Evolutionary conservation across 1,284 basidiomycete genomes (phyloP).

Genomic region (Ceratobasidium sp.): DNA sequence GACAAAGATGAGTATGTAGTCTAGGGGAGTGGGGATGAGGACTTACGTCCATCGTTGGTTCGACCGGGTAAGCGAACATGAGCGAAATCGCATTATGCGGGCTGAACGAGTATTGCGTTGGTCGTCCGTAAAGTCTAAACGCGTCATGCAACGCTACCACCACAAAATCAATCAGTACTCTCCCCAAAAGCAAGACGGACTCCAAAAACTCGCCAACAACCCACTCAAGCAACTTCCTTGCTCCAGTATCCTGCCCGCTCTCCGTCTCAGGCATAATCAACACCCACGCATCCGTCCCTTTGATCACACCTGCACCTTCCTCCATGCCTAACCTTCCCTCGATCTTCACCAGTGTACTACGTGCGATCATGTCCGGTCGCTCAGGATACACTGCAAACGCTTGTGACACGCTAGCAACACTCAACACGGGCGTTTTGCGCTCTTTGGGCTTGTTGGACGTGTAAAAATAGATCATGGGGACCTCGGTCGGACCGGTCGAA

Average conservation of each 20-base stretch:
- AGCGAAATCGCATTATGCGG: conserved; percentile 77
- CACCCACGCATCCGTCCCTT: conserved; percentile 80
- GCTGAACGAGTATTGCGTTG: conserved; percentile 87
- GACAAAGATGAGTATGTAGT: not conserved
- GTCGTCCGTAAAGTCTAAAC: conserved; percentile 88
- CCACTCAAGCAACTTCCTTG: conserved; percentile 94
- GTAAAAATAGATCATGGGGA: conserved; percentile 71
- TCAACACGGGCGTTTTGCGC: conserved; percentile 73
- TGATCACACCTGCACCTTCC: conserved; percentile 71
- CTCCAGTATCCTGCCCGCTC: conserved; percentile 59
- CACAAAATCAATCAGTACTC: not conserved
- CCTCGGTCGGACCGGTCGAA: not conserved
- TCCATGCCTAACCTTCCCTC: conserved; percentile 86
- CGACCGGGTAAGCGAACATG: conserved; percentile 88
- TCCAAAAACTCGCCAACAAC: conserved; percentile 73
- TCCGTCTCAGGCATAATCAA: conserved; percentile 88
- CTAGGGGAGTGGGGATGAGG: conserved; percentile 23
- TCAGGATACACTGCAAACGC: conserved; percentile 95
- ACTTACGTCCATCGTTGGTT: conserved; percentile 78
- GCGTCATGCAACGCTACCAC: conserved; percentile 83
- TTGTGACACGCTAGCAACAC: conserved; percentile 63
- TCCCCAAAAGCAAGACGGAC: not conserved
- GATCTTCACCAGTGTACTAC: conserved; percentile 89
- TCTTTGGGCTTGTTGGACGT: conserved; percentile 75
- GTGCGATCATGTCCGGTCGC: conserved; percentile 87